Conservation (phyloP, 495 filamentous ascomycete genomes). For the Daldinia caldariorum region DNA sequence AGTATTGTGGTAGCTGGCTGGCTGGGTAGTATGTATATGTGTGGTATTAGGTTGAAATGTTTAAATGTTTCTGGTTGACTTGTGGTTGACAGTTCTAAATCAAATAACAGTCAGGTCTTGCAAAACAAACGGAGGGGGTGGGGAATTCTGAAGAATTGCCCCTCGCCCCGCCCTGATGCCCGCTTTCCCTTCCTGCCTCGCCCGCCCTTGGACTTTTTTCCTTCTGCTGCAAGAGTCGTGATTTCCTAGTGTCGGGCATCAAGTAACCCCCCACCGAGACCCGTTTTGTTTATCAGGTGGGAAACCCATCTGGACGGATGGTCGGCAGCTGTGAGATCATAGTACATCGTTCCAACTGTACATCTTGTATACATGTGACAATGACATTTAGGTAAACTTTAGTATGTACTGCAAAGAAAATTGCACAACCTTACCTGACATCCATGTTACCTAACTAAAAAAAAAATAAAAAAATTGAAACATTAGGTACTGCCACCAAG, state of each 20-base stretch:
- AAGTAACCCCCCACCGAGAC: constrained; percentile 12
- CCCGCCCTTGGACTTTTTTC: constrained; percentile 3
- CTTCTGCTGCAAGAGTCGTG: not conserved
- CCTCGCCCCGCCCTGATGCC: constrained; percentile 26
- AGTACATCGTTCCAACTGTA: not conserved
- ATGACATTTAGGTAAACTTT: too few species aligned
- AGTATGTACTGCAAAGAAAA: too few species aligned
- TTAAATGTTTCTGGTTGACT: constrained; percentile 37
- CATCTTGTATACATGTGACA: not conserved
- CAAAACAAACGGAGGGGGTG: constrained; percentile 41
- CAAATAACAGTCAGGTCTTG: constrained; percentile 25
- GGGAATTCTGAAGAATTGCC: constrained; percentile 36
- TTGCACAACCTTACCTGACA: too few species aligned
- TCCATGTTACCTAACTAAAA: too few species aligned
- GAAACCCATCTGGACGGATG: not conserved
- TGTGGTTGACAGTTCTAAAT: constrained; percentile 12
- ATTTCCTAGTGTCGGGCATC: constrained; percentile 32
- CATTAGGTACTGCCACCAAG: not conserved
- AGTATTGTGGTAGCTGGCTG: not conserved
- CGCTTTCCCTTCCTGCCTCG: not conserved
- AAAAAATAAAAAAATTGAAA: too few species aligned
- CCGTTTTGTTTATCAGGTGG: not conserved
- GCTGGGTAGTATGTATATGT: not conserved
- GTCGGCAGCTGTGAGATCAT: constrained; percentile 7
- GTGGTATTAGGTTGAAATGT: constrained; percentile 42